Evolutionary conservation across 2,329 filamentous ascomycete genomes (phyloP), one percentile per base, ranked within the genome.

Genomic region (Coleophoma crateriformis): DNA sequence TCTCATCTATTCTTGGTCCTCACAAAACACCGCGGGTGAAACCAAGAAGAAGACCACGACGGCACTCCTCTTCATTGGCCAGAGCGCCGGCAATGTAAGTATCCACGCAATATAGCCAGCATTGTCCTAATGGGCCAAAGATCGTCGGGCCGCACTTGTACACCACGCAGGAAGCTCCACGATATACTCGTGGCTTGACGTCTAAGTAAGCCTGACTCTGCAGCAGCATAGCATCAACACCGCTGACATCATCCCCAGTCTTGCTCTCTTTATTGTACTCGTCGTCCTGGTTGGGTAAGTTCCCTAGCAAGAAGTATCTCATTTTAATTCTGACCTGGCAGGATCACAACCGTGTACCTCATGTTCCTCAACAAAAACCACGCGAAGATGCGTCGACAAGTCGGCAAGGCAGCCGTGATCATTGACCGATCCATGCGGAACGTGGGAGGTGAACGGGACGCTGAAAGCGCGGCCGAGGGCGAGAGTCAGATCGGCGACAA

Each of bases 41-140:
- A 87, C 84, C 0, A 88, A 88, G 66, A 79, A 81, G 54, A 87
- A 86, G 59, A 76, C 78, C 10, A 84, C 78, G 0, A 85, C 82
- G 0, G 82, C 76, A 12, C 71, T 85, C 7, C 69, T 87, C 1
- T 84, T 87, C 58, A 74, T 87, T 43, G 81, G 82, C 4, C 78
- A 82, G 51, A 84, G 78, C 46, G 77, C 76, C 1, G 84, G 84
- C 6, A 87, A 88, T 56, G 68, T 71, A 50, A n/a, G 17, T 2
- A 7, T 27, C 27, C 8, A 3, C 7, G 6, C 27, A 10, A 7
- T 10, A 27, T 27, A 27, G 27, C 27, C 8, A 3, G 7, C 27
- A 27, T 27, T 2, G 8, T 27, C 3, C 27, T 27, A 7, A 27
- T 7, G 6, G 27, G 27, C 7, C 27, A 27, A 3, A 68, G 65